Evolutionary conservation across 176 grass and related monocot species (phyloP), one percentile per base, ranked within the genome.

Genomic region (Chrysopogon serrulatus): DNA sequence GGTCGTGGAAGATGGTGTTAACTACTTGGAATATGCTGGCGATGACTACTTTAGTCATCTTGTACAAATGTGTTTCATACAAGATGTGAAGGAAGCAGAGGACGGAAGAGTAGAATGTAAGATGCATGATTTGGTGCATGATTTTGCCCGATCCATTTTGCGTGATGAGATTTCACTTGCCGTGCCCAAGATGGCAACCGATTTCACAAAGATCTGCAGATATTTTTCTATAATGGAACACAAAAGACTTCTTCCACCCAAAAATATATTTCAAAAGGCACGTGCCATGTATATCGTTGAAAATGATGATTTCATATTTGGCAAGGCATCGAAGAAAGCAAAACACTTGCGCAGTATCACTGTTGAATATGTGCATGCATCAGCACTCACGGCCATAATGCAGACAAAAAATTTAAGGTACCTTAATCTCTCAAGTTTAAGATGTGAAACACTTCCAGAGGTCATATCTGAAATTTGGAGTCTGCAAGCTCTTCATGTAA

Each of bases 21-120:
- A 61, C 3, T 12, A 27, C n/a, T 2, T 61, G 57, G 57, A 61
- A n/a, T 2, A 28, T 61, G 4, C 2, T 61, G 57, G 57, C 10
- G 12, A 72, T 21, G 43, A 57, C 21, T 73, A 48, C 54, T 69
- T 80, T 47, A 36, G 74, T 19, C 42, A 68, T 21, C 74, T 86
- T 30, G 65, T 86, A 23, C 39, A 78, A 44, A 51, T 74, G 30
- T 81, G 28, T 11, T 86, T 86, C 64, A 19, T 86, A 18, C 67
- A 86, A 31, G 71, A 65, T 63, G 17, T 16, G 19, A 17, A 68
- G 24, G 49, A 74, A 74, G 19, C 5, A 26, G 8, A 49, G 4
- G 17, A 64, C 28, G 26, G 6, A 1, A 23, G 34, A 12, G 71
- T 85, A 27, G 68, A 17, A n/a, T 85, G 71, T 40, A 78, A 31